These are phyloP conservation scores for Plantago elongata DNA, from an alignment of 257 asterid genomes.

Conservation along the genomic window DNA sequence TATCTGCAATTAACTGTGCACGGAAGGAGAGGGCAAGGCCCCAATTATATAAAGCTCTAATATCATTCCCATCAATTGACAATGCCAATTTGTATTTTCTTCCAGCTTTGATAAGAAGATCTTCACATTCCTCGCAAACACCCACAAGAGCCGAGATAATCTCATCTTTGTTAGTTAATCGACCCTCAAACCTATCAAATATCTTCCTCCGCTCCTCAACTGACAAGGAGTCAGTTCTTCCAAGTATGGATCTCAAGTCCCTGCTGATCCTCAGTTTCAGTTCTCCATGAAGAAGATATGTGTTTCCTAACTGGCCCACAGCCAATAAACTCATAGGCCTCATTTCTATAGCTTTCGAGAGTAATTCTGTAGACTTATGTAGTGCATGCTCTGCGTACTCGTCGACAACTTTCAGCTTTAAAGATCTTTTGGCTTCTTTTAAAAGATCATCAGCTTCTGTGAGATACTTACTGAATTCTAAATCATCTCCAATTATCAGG, in stretches of 20 bases:
- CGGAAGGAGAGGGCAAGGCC: slow-evolving; percentile 88
- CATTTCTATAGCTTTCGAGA: slow-evolving; percentile 61
- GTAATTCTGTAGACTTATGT: slow-evolving; percentile 48
- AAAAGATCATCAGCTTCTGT: slow-evolving; percentile 61
- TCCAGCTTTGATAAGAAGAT: slow-evolving; percentile 75
- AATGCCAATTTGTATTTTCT: slow-evolving; percentile 71
- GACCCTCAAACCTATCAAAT: slow-evolving; percentile 28
- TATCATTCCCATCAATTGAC: slow-evolving; percentile 82
- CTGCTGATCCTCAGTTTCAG: slow-evolving; percentile 61
- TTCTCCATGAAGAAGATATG: slow-evolving; percentile 91
- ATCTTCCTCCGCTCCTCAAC: slow-evolving; percentile 29
- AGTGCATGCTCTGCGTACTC: slow-evolving; percentile 52
- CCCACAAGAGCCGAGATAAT: slow-evolving; percentile 47
- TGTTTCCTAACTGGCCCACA: slow-evolving; percentile 79
- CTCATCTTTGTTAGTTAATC: slow-evolving; percentile 34
- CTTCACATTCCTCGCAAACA: slow-evolving; percentile 88
- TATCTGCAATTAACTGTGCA: slow-evolving; percentile 84
- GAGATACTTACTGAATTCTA: slow-evolving; percentile 54
- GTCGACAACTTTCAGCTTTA: slow-evolving; percentile 34
- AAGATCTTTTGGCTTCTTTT: slow-evolving; percentile 59
- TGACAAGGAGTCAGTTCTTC: slow-evolving; percentile 29
- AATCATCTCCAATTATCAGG: slow-evolving; percentile 37
- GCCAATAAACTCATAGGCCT: slow-evolving; percentile 93
- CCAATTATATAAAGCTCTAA: slow-evolving; percentile 87
- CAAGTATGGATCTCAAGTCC: slow-evolving; percentile 58